A percentile compares a stretch with the other conserved stretches of the same genome.
Conservation (phyloP, 768 basidiomycete species). For the Rhodotorula paludigena region DNA sequence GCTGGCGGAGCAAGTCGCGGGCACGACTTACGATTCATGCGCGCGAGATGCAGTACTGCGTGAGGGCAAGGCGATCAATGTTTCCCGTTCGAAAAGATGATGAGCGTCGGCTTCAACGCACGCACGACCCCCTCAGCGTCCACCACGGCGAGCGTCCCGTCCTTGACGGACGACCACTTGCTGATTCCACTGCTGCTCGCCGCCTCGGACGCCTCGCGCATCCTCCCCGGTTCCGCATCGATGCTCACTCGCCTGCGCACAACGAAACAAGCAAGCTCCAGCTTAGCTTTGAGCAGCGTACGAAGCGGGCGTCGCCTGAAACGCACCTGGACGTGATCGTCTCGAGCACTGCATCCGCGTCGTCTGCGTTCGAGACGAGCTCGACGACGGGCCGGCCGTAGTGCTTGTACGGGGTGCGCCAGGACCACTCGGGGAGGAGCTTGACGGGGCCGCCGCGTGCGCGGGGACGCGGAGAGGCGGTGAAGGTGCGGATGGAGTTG, state of each 20-base stretch:
- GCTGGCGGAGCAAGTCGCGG: too few species aligned
- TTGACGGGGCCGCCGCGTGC: background rate
- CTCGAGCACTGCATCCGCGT: background rate
- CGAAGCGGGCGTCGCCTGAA: too few species aligned
- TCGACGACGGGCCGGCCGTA: background rate
- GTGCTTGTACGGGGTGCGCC: background rate
- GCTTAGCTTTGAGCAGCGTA: background rate
- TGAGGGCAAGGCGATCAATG: too few species aligned
- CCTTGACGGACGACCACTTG: background rate
- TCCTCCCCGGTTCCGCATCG: background rate
- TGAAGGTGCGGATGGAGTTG: background rate
- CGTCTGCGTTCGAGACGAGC: background rate
- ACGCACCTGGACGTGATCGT: background rate
- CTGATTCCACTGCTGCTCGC: background rate
- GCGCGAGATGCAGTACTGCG: background rate
- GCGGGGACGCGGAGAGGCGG: background rate
- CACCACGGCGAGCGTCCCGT: background rate
- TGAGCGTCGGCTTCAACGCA: background rate
- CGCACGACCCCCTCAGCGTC: background rate
- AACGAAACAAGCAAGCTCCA: background rate
- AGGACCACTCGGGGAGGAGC: background rate
- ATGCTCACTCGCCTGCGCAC: background rate
- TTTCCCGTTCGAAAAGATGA: background rate
- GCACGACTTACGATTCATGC: constrained; percentile 2
- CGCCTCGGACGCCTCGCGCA: background rate